phyloP scores from a whole-genome alignment of 164 flowering plant species.

The grape (Vitis vinifera) region ASM3070453v1 NC_081816.1:1949501-1950000 shows the following conservation, averaged over 20 bases:
- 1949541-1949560: slow-evolving; percentile 37
- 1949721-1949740: too few relatives aligned
- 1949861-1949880: slow-evolving; percentile 18
- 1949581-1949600: slow-evolving; percentile 24
- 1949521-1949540: slow-evolving; percentile 18
- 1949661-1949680: slow-evolving; percentile 21
- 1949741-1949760: too few relatives aligned
- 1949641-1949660: slow-evolving; percentile 29
- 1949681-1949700: slow-evolving; percentile 21
- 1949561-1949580: slow-evolving; percentile 50
- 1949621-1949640: slow-evolving; percentile 16
- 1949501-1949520: slow-evolving; percentile 37
- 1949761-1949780: too few relatives aligned
- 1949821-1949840: slow-evolving; percentile 4
- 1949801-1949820: too few relatives aligned
- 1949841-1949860: slow-evolving; percentile 7
- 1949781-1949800: too few relatives aligned
- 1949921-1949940: slow-evolving; percentile 12
- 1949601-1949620: slow-evolving; percentile 19
- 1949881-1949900: slow-evolving; percentile 23
- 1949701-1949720: slow-evolving; percentile 31
- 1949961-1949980: background rate
- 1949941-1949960: slow-evolving; percentile 16
- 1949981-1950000: too few relatives aligned
- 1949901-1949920: slow-evolving; percentile 23